phyloP scores from a whole-genome alignment of 192 early-diverging fungal genomes.

The Umbelopsis sp. region DNA sequence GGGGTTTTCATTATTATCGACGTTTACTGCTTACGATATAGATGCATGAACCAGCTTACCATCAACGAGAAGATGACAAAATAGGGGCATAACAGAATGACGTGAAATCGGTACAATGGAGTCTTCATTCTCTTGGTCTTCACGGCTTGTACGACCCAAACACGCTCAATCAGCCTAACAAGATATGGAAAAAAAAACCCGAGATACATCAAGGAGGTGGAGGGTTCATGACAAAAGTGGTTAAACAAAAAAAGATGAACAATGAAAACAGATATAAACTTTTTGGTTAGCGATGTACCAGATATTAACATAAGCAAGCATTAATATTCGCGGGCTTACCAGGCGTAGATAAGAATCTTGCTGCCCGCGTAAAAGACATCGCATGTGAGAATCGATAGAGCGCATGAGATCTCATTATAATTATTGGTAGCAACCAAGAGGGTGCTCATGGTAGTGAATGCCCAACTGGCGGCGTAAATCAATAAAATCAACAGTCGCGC shows the following conservation, averaged over 20 bases:
- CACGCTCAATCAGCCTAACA: conserved; percentile 37
- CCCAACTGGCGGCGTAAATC: conserved; percentile 48
- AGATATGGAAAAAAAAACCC: not conserved
- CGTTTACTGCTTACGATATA: not conserved
- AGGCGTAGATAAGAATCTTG: conserved; percentile 45
- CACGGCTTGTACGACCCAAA: conserved; percentile 37
- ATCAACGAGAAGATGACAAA: conserved; percentile 42
- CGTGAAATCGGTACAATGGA: conserved; percentile 30
- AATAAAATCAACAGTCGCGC: conserved; percentile 45
- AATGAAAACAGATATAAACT: too few species aligned
- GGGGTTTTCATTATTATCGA: not conserved
- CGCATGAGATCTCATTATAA: conserved; percentile 43
- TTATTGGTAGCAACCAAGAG: conserved; percentile 49
- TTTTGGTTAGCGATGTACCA: too few species aligned
- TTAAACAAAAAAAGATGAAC: too few species aligned
- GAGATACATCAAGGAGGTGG: not conserved
- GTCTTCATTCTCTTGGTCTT: conserved; percentile 35
- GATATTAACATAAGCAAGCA: too few species aligned
- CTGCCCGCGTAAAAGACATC: conserved; percentile 46
- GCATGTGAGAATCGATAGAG: conserved; percentile 42
- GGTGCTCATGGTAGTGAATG: conserved; percentile 41
- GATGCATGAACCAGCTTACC: conserved; percentile 26
- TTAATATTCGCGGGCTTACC: conserved; percentile 3
- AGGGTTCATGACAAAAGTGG: too few species aligned
- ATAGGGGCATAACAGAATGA: conserved; percentile 36